Conservation (phyloP, 345 rosid species). For the Rhizophora apiculata region DNA sequence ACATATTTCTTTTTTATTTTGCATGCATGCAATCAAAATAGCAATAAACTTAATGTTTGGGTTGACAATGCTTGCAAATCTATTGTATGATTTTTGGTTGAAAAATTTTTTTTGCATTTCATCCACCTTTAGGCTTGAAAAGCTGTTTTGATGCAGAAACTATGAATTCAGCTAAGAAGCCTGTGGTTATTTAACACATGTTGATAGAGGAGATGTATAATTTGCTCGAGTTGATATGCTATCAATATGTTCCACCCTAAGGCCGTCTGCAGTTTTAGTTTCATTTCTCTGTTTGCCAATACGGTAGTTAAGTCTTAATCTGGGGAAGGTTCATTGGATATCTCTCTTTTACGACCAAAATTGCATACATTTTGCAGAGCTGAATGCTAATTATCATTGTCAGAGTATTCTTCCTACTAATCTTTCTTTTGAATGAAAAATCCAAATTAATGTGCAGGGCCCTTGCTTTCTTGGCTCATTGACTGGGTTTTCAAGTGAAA, state of each 20-base stretch:
- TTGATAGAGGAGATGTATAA: neutral
- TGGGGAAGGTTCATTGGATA: neutral
- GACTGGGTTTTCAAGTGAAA: neutral
- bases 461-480: neutral
- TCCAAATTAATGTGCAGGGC: constrained; percentile 7
- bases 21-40: too few species aligned
- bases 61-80: too few species aligned
- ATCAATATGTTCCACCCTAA: neutral
- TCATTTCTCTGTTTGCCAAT: neutral
- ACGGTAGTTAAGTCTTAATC: too few species aligned
- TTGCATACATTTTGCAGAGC: neutral
- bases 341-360: neutral
- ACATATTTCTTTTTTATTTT: too few species aligned
- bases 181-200: neutral
- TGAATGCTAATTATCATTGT: neutral
- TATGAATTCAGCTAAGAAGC: neutral
- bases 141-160: too few species aligned
- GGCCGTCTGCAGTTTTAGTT: neutral
- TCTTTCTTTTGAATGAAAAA: constrained; percentile 7
- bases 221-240: neutral
- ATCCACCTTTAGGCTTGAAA: too few species aligned
- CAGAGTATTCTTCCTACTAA: neutral
- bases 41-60: too few species aligned
- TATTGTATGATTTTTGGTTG: too few species aligned
- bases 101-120: too few species aligned